These are phyloP conservation scores for Elaphomyces granulatus DNA, from an alignment of 495 filamentous ascomycete genomes.

Conservation along the genomic window DNA sequence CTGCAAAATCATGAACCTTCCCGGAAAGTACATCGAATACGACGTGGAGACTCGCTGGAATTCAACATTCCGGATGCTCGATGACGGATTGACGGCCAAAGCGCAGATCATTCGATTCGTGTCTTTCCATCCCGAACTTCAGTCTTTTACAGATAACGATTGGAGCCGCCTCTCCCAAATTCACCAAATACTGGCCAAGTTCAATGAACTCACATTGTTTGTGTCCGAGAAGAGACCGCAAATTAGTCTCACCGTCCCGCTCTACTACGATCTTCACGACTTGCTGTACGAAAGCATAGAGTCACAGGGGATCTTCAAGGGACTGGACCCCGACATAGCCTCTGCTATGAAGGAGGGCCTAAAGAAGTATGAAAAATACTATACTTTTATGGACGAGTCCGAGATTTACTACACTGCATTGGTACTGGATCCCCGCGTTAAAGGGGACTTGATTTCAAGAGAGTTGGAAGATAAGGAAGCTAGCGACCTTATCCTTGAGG, in stretches of 20 bases:
- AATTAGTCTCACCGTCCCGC: slow-evolving; percentile 7
- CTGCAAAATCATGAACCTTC: slow-evolving; percentile 1
- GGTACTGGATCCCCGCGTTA: slow-evolving; percentile 4
- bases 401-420: slow-evolving; percentile 6
- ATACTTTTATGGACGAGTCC: slow-evolving; percentile 7
- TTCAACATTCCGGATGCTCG: slow-evolving; percentile 6
- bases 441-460: slow-evolving; percentile 3
- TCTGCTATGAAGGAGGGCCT: slow-evolving; percentile 5
- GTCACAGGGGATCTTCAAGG: slow-evolving; percentile 1
- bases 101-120: neutral
- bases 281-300: slow-evolving; percentile 2
- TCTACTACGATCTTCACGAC: slow-evolving; percentile 8
- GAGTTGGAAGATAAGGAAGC: slow-evolving; percentile 4
- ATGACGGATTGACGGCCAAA: slow-evolving; percentile 1
- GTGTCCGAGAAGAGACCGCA: slow-evolving; percentile 6
- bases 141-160: slow-evolving; percentile 1
- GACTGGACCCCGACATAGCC: slow-evolving; percentile 5
- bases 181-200: neutral
- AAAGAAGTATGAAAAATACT: slow-evolving; percentile 10
- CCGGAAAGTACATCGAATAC: slow-evolving; percentile 5
- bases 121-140: neutral
- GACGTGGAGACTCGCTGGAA: slow-evolving; percentile 7
- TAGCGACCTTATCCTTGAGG: slow-evolving; percentile 1
- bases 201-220: slow-evolving; percentile 5
- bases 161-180: slow-evolving; percentile 3